These are phyloP conservation scores for Pleurotus giganteus DNA, from an alignment of 768 basidiomycete genomes.

Conservation along the genomic window DNA sequence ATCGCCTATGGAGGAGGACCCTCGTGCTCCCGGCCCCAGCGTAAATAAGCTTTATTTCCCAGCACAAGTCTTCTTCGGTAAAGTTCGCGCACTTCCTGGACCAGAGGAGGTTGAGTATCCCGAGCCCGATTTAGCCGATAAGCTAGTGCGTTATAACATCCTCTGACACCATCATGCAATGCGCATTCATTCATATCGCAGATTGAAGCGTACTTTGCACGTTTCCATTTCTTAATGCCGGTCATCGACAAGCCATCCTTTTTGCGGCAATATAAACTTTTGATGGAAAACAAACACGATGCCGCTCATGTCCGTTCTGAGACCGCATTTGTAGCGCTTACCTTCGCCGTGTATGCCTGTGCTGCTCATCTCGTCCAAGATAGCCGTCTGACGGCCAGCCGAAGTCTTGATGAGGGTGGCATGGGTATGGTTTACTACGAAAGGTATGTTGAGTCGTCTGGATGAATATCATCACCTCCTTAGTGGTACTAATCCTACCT, in stretches of 20 bases:
- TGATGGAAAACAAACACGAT: slow-evolving; percentile 73
- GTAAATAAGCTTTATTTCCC: slow-evolving; percentile 88
- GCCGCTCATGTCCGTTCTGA: slow-evolving; percentile 51
- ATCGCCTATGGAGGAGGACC: slow-evolving; percentile 84
- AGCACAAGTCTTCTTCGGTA: slow-evolving; percentile 83
- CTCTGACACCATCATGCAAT: slow-evolving; percentile 9
- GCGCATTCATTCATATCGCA: slow-evolving; percentile 30
- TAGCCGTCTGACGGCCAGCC: slow-evolving; percentile 54
- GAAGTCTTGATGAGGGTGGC: slow-evolving; percentile 70
- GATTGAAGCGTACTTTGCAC: slow-evolving; percentile 86
- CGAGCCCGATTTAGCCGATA: slow-evolving; percentile 81
- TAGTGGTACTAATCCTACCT: slow-evolving; percentile 13
- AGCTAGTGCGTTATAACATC: slow-evolving; percentile 55
- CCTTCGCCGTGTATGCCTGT: slow-evolving; percentile 91
- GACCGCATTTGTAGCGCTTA: slow-evolving; percentile 73
- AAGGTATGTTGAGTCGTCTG: slow-evolving; percentile 47
- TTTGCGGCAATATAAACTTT: slow-evolving; percentile 60
- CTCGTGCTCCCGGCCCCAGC: slow-evolving; percentile 73
- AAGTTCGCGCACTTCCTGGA: slow-evolving; percentile 76
- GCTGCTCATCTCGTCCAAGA: slow-evolving; percentile 79
- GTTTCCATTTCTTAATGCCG: slow-evolving; percentile 87
- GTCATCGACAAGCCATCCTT: slow-evolving; percentile 86
- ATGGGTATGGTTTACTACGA: slow-evolving; percentile 91
- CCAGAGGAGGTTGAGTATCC: slow-evolving; percentile 89
- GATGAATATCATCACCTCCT: slow-evolving; percentile 12